These are phyloP conservation scores for Capronia coronata DNA, from an alignment of 2,329 filamentous ascomycete genomes.

Conservation along the genomic window DNA sequence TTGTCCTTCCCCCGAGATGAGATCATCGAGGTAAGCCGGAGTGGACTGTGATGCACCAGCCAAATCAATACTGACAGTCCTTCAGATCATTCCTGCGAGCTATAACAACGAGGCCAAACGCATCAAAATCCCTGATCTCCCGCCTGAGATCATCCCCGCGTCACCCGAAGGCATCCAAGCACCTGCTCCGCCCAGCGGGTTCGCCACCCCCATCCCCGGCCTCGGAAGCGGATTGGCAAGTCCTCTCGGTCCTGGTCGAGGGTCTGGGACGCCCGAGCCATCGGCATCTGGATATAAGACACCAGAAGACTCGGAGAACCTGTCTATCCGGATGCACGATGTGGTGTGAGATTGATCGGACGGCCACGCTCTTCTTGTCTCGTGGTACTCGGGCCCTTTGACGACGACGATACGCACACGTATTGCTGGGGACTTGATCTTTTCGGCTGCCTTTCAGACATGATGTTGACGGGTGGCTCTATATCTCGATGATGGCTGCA, in stretches of 20 bases:
- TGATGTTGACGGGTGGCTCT: no score
- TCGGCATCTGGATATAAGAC: constrained; percentile 36
- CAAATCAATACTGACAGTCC: constrained; percentile 1
- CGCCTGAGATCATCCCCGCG: constrained; percentile 61
- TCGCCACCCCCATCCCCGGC: constrained; percentile 40
- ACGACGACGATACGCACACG: no score
- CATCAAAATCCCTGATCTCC: constrained; percentile 70
- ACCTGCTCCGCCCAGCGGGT: constrained; percentile 58
- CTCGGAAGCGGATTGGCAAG: constrained; percentile 35
- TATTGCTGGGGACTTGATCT: background rate
- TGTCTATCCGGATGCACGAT: constrained; percentile 28
- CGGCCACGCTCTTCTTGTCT: no score
- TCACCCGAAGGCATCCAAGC: constrained; percentile 78
- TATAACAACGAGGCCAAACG: constrained; percentile 95
- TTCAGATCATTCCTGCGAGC: constrained; percentile 81
- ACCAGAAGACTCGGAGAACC: constrained; percentile 26
- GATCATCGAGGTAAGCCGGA: constrained; percentile 70
- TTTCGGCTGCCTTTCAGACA: no score
- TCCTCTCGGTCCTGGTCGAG: constrained; percentile 30
- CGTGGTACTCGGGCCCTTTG: no score
- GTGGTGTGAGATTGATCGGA: no score
- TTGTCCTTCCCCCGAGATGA: constrained; percentile 92
- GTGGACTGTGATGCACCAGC: background rate
- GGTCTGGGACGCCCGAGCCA: constrained; percentile 36
- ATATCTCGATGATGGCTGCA: no score